phyloP scores from a whole-genome alignment of 1,284 basidiomycete genomes.

The Tylopilus sp. region DNA sequence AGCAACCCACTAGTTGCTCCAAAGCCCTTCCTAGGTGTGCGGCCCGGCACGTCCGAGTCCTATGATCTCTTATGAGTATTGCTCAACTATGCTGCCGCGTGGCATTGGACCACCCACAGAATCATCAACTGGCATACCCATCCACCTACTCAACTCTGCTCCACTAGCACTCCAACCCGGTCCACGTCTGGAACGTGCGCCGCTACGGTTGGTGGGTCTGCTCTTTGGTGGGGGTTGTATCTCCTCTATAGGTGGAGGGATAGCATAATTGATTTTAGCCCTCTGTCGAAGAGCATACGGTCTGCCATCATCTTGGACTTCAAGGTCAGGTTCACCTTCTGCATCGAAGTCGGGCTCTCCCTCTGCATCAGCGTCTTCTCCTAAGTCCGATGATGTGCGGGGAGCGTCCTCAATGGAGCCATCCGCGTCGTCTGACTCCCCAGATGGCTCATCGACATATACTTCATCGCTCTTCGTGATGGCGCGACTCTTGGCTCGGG shows the following conservation, averaged over 20 bases:
- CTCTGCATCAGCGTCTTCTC: conserved; percentile 38
- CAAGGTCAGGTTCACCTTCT: conserved; percentile 37
- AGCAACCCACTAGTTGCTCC: conserved; percentile 50
- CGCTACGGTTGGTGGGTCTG: conserved; percentile 27
- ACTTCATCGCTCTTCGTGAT: conserved; percentile 47
- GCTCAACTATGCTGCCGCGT: background rate
- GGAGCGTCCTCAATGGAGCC: conserved; percentile 55
- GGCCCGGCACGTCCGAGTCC: conserved; percentile 68
- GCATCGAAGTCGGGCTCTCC: conserved; percentile 33
- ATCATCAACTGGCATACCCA: conserved; percentile 68
- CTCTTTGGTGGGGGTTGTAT: conserved; percentile 47
- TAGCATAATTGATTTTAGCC: conserved; percentile 68
- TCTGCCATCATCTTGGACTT: conserved; percentile 45
- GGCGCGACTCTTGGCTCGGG: conserved; percentile 32
- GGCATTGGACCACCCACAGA: conserved; percentile 45
- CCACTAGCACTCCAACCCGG: conserved; percentile 76
- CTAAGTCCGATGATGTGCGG: conserved; percentile 46
- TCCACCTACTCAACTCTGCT: conserved; percentile 68
- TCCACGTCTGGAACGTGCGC: conserved; percentile 40
- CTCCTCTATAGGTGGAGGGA: conserved; percentile 72
- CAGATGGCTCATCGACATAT: conserved; percentile 49
- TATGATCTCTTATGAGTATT: conserved; percentile 24
- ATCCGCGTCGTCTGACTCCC: conserved; percentile 53
- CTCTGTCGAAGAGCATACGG: conserved; percentile 65
- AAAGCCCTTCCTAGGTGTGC: conserved; percentile 64